Conservation (phyloP, 2,329 filamentous ascomycete genomes). For the Dactylonectria estremocensis region DNA sequence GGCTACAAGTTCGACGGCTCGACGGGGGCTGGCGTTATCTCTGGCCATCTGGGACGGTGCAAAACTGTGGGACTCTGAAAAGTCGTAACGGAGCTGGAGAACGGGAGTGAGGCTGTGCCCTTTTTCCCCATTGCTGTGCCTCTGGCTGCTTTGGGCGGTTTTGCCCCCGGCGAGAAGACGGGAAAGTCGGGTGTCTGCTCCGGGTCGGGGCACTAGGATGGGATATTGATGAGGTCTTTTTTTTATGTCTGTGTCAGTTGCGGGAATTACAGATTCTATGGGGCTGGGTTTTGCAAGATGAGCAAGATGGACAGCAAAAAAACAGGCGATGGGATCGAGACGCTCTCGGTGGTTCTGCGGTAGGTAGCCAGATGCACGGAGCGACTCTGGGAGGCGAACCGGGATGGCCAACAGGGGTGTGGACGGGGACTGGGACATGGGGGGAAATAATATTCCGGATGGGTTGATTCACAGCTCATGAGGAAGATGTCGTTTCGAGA, state of each 20-base stretch:
- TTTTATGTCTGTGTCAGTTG: conserved; percentile 10
- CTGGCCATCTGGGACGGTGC: conserved; percentile 10
- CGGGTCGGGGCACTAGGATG: conserved; percentile 4
- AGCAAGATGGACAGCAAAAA: neutral
- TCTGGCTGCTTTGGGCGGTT: neutral
- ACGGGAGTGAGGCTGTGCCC: conserved; percentile 25
- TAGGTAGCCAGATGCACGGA: conserved; percentile 1
- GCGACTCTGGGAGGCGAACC: neutral
- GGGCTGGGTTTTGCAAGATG: neutral
- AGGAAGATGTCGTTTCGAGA: neutral
- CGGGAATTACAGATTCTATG: conserved; percentile 10
- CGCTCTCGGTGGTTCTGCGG: conserved; percentile 39
- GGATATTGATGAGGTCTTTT: conserved; percentile 31
- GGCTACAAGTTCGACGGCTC: neutral
- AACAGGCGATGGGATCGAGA: neutral
- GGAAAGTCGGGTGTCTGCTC: conserved; percentile 35
- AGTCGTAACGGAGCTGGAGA: conserved; percentile 5
- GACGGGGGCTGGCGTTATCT: conserved; percentile 34
- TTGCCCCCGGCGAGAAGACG: conserved; percentile 23
- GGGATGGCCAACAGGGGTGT: neutral
- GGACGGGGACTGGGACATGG: neutral
- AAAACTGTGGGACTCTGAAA: conserved; percentile 29
- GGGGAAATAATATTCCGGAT: neutral
- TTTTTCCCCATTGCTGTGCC: neutral
- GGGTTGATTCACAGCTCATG: neutral